Base-by-base conservation (phyloP, 768 basidiomycete species). In the Coprinopsis marcescibilis region DNA sequence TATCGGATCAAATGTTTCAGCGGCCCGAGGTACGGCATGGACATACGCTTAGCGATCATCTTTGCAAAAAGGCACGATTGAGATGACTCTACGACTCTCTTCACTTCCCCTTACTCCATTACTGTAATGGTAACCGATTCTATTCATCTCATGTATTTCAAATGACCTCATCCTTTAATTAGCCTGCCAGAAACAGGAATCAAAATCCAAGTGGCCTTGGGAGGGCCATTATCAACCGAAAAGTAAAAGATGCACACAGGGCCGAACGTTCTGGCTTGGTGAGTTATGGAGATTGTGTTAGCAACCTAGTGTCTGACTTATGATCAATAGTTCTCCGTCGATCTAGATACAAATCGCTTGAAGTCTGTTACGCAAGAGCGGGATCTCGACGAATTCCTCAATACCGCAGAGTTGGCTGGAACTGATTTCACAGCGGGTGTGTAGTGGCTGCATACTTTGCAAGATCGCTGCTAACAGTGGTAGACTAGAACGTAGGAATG, bases 401-500 rank as follows among this genome's bases (percentile, higher is more conserved):
- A 81, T 59, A 96, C 90, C 11, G 96, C 96, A 8, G 88, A 92
- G 57, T 71, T 99, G 45, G 96, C 96, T 12, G 95, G 87, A 42
- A 88, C 88, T 10, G 91, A 99, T 56, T 99, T 99, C 60, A 89
- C 91, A 14, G 95, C 95, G 27, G 95, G 94, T 95, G 50, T 27
- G 78, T 56, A 20, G 24, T 13, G 41, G 42, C 8, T 20, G 23
- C 25, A 35, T 4, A 23, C 8, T 36, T 20, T 14, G 25, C 26
- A 27, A 33, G 25, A 20, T 21, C 29, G 42, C 20, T 57, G 45
- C 41, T 35, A 51, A 43, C 40, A 41, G 19, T 26, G 43, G 24
- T 50, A 49, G n/a, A 34, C 47, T 46, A 89, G 89, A 91, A 61
- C 77, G 84, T 45, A 71, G 85, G 47, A 90, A 89, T 61, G 75